Evolutionary conservation across 768 basidiomycete genomes (phyloP).

Genomic region (Amyloporia xantha): DNA sequence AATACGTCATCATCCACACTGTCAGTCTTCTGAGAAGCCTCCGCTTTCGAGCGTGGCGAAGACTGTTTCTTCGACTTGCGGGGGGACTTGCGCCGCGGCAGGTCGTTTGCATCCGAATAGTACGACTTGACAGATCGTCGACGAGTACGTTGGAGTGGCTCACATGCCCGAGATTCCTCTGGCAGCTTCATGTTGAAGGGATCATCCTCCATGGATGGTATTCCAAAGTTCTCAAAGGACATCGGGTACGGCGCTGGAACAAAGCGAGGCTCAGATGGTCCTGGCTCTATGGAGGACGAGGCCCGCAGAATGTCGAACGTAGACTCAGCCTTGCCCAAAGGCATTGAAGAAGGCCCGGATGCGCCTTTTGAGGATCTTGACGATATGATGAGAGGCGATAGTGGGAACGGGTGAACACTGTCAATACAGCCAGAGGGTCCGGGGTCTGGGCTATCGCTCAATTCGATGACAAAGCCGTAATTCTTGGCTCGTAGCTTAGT

Average conservation of each 20-base stretch:
- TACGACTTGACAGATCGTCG: background rate
- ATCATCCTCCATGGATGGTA: too few relatives aligned
- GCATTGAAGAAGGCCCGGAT: background rate
- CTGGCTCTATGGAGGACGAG: background rate
- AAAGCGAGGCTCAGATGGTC: background rate
- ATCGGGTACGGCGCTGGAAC: conserved; percentile 12
- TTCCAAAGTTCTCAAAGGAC: conserved; percentile 2
- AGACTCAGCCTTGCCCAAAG: background rate
- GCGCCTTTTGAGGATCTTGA: too few relatives aligned
- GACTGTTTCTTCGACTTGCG: conserved; percentile 22
- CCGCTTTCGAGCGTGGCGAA: conserved; percentile 15
- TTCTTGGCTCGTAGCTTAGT: too few relatives aligned
- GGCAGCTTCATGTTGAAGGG: too few relatives aligned
- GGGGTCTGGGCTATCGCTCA: conserved; percentile 3
- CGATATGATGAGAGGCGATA: too few relatives aligned
- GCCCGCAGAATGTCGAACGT: background rate
- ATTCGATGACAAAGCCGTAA: background rate
- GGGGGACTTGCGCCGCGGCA: conserved; percentile 23
- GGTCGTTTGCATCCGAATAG: background rate
- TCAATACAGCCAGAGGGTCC: background rate
- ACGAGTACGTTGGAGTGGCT: background rate
- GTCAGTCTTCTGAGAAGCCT: background rate
- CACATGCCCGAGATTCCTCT: too few relatives aligned
- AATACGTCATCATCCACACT: conserved; percentile 9
- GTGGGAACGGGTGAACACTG: background rate